Base-by-base conservation (phyloP, 208 protist genomes). In the Wallacemonas sp. region DNA sequence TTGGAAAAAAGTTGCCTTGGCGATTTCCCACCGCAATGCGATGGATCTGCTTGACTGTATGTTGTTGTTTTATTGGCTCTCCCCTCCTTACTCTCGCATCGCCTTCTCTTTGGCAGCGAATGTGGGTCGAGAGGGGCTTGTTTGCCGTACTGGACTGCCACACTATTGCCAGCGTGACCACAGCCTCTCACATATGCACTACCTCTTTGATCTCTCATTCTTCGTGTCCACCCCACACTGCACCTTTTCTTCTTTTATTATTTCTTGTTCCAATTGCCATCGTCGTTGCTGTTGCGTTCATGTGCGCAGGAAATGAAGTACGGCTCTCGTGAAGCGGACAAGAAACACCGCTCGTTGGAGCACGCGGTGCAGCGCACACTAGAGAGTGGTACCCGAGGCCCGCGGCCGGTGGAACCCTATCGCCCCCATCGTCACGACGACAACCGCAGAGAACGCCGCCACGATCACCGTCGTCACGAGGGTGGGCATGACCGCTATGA, bases 301-400 rank as follows among this genome's bases (percentile, higher is more conserved):
- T n/a, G n/a, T n/a, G n/a, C n/a, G n/a, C n/a, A n/a, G n/a, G n/a
- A n/a, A 14, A 58, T 58, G 51, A 58, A 58, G 28, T 38, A 58
- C 51, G 33, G 30, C 12, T 38, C 51, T 9, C 51, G 51, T 15
- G 22, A 15, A 21, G n/a, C 51, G 4, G 51, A 58, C 24, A 58
- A 39, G 51, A 34, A 39, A 21, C 24, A 31, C 17, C 51, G 22
- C 15, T 41, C 51, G 19, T 31, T 58, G 17, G 51, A 58, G 51
- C 4, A 39, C 8, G 51, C 51, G n/a, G 51, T 58, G 26, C 51
- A 58, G 4, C 51, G 51, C 2, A 58, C 51, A n/a, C 3, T 58
- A 5, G n/a, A 11, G 28, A 39, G 4, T 6, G 51, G 21, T 54
- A 11, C 15, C 6, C 46, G 46, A 14, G 46, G 17, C 9, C 42